Conservation (phyloP, 2,329 filamentous ascomycete genomes). For the Hypoxylon sp. region DNA sequence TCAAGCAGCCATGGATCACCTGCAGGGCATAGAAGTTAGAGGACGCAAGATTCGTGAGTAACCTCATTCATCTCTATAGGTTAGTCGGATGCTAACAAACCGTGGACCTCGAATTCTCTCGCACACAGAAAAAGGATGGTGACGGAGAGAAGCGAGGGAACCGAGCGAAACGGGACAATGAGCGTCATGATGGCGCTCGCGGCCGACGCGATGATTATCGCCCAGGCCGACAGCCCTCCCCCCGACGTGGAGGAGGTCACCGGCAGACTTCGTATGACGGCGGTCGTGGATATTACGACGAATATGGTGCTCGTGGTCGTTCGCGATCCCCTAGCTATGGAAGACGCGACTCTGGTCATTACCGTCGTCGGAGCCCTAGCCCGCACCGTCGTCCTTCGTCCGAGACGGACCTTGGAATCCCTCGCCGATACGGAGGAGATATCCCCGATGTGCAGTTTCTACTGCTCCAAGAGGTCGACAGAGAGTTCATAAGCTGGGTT, state of each 20-base stretch:
- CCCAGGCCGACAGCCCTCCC: constrained; percentile 47
- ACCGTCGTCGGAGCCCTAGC: constrained; percentile 79
- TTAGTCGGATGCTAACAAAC: constrained; percentile 26
- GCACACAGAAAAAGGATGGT: constrained; percentile 84
- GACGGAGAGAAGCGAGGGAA: constrained; percentile 75
- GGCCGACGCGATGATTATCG: constrained; percentile 51
- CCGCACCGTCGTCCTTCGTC: constrained; percentile 68
- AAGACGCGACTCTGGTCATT: constrained; percentile 64
- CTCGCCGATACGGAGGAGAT: constrained; percentile 78
- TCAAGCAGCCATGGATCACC: constrained; percentile 77
- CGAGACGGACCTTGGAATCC: constrained; percentile 76
- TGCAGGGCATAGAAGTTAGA: constrained; percentile 85
- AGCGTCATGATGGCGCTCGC: constrained; percentile 54
- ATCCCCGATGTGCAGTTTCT: constrained; percentile 93
- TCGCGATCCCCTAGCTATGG: constrained; percentile 75
- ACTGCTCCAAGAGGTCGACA: constrained; percentile 81
- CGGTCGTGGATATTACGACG: constrained; percentile 61
- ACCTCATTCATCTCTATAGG: background rate
- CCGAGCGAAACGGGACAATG: constrained; percentile 64
- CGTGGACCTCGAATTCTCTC: constrained; percentile 89
- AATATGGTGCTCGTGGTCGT: constrained; percentile 67
- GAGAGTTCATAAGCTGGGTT: constrained; percentile 87
- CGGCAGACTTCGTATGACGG: constrained; percentile 55
- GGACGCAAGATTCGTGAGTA: constrained; percentile 93
- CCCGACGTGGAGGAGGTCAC: constrained; percentile 53